Conservation (phyloP, 148 eudicot genomes). For the Talinum fruticosum region DNA sequence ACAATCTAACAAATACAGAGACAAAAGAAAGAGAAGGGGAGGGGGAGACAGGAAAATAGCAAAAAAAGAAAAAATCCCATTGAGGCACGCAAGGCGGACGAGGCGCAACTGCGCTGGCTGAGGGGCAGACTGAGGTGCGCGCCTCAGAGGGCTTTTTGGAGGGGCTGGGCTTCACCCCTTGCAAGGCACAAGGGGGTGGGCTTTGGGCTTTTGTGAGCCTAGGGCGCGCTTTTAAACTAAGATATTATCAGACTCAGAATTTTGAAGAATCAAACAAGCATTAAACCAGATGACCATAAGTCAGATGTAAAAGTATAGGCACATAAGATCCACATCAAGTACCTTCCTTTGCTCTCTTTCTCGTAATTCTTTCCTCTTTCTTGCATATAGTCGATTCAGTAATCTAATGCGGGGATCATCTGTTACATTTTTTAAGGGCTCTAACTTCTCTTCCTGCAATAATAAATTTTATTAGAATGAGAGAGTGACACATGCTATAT, state of each 20-base stretch:
- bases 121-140: no score
- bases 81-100: no score
- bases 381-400: slow-evolving; percentile 79
- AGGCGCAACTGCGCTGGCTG: no score
- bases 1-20: no score
- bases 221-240: no score
- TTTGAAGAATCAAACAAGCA: not conserved
- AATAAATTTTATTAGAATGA: slow-evolving; percentile 21
- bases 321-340: not conserved
- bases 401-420: slow-evolving; percentile 82
- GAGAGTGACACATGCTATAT: not conserved
- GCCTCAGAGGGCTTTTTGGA: no score
- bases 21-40: no score
- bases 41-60: no score
- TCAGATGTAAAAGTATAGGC: not conserved
- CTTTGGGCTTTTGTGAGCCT: no score
- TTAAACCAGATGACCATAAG: not conserved
- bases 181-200: no score
- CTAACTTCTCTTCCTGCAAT: slow-evolving; percentile 82
- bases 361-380: slow-evolving; percentile 75
- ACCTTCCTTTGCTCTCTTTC: slow-evolving; percentile 67
- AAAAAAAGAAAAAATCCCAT: no score
- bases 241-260: not conserved
- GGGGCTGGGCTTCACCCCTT: no score
- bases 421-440: slow-evolving; percentile 70